These are phyloP conservation scores for Durio zibethinus DNA, from an alignment of 345 rosid genomes.

Conservation along the genomic window DNA sequence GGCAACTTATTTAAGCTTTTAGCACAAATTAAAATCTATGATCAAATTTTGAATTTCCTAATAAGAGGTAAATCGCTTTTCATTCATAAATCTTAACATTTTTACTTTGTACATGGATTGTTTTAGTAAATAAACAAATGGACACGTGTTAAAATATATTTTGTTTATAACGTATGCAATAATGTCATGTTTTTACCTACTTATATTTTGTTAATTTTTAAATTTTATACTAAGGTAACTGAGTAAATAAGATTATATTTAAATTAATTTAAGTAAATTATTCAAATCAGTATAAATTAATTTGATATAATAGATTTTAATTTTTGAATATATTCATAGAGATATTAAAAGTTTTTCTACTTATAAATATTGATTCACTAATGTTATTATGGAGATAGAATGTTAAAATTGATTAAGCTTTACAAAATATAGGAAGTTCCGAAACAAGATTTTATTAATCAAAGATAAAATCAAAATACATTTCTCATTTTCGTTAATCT, in stretches of 20 bases:
- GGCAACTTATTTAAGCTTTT: no score
- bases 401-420: neutral
- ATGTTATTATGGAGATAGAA: neutral
- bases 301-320: neutral
- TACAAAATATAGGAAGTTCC: neutral
- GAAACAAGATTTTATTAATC: neutral
- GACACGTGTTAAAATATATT: neutral
- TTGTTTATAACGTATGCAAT: fast-evolving
- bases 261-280: neutral
- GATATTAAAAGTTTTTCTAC: neutral
- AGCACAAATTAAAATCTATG: no score
- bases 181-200: neutral
- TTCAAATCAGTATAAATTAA: neutral
- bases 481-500: neutral
- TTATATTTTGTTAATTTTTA: neutral
- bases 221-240: neutral
- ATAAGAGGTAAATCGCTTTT: neutral
- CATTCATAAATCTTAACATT: neutral
- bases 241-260: neutral
- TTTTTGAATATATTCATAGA: neutral
- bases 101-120: neutral
- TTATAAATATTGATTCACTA: neutral
- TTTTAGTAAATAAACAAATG: neutral
- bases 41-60: no score
- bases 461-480: neutral